Evolutionary conservation across 2,329 filamentous ascomycete species (phyloP).

Genomic region (Sclerotinia trifoliorum): DNA sequence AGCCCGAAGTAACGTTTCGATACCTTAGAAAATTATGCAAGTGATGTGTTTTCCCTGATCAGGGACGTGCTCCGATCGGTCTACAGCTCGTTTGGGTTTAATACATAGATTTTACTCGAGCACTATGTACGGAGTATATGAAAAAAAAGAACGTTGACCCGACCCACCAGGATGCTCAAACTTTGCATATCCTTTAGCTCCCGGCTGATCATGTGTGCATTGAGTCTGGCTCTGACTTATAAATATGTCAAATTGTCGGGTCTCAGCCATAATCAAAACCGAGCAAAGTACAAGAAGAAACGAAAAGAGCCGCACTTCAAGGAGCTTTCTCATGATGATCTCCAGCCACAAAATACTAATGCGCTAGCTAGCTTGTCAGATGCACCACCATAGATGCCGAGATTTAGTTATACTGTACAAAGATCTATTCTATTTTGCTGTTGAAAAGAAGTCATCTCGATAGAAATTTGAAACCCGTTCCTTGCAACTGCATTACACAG

Average conservation of each 20-base stretch:
- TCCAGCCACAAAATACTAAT: constrained; percentile 21
- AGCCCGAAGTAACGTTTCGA: constrained; percentile 12
- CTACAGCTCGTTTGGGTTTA: constrained; percentile 13
- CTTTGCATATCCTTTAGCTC: constrained; percentile 6
- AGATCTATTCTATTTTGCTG: background rate
- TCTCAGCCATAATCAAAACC: background rate
- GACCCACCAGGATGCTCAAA: background rate
- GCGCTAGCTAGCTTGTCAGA: constrained; percentile 26
- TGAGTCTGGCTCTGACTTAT: background rate
- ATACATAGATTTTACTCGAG: background rate
- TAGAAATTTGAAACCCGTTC: background rate
- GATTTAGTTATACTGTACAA: background rate
- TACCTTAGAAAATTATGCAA: constrained; percentile 13
- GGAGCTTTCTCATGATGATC: constrained; percentile 10
- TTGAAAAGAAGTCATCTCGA: background rate
- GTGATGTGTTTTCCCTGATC: constrained; percentile 6
- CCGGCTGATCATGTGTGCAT: constrained; percentile 11
- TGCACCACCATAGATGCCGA: constrained; percentile 1
- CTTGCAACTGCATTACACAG: background rate
- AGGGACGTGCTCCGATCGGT: constrained; percentile 19
- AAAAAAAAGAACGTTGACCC: constrained; percentile 8
- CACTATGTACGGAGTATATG: background rate
- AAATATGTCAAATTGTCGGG: background rate
- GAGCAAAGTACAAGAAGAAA: constrained; percentile 9
- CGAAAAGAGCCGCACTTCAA: constrained; percentile 11